Percentiles rank a stretch among this genome's conserved stretches.
These are phyloP conservation scores for Epichloe hybrida DNA, from an alignment of 2,329 filamentous ascomycete genomes.

Conservation along the genomic window DNA sequence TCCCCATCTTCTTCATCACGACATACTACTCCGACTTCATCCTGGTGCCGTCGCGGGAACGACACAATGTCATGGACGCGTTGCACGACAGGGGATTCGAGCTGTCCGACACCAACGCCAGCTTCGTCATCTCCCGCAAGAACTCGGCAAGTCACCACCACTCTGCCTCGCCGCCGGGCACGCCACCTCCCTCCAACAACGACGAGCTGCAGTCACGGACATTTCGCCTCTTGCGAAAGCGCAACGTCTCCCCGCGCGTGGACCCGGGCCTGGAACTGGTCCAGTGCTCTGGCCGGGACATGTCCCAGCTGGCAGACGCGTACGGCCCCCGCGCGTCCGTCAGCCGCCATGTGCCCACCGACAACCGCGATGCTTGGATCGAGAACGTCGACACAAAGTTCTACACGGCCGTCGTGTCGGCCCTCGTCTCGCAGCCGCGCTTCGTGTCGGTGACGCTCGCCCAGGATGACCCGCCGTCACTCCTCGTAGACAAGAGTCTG, in stretches of 20 bases:
- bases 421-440: conserved; percentile 45
- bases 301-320: conserved; percentile 24
- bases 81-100: conserved; percentile 71
- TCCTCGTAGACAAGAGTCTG: conserved; percentile 57
- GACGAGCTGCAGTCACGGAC: conserved; percentile 72
- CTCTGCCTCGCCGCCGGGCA: conserved; percentile 40
- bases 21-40: conserved; percentile 98
- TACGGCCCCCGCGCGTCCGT: conserved; percentile 24
- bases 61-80: conserved; percentile 60
- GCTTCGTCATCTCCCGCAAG: conserved; percentile 43
- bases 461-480: conserved; percentile 57
- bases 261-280: conserved; percentile 57
- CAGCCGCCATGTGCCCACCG: conserved; percentile 22
- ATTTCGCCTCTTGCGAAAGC: conserved; percentile 68
- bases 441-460: conserved; percentile 66
- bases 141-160: conserved; percentile 13
- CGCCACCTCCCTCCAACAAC: conserved; percentile 64
- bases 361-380: conserved; percentile 33
- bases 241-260: conserved; percentile 60
- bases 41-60: conserved; percentile 66
- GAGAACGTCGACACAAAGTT: conserved; percentile 49
- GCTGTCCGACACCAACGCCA: conserved; percentile 58
- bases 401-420: conserved; percentile 49
- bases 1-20: conserved; percentile 97
- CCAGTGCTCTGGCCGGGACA: conserved; percentile 61